Evolutionary conservation across 2,329 filamentous ascomycete genomes (phyloP).

Genomic region (Nannizziopsis barbatae): DNA sequence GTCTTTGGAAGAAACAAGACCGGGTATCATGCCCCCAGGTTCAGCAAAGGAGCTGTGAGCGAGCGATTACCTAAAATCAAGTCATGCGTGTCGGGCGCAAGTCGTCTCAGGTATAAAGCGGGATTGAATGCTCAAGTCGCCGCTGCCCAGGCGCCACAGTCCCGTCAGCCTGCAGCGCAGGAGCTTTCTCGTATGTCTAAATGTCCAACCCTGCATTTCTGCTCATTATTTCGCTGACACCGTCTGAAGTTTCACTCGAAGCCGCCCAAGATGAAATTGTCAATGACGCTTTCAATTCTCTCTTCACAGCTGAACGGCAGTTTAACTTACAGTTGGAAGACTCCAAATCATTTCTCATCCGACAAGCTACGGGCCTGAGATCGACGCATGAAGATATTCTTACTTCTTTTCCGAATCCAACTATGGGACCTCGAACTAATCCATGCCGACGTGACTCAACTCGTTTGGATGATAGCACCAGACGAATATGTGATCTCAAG

Average conservation of each 20-base stretch:
- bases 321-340: background rate
- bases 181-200: conserved; percentile 1
- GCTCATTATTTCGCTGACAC: background rate
- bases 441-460: background rate
- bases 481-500: background rate
- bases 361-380: background rate
- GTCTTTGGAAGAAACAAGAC: too few relatives aligned
- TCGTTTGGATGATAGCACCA: background rate
- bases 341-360: background rate
- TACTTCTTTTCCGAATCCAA: background rate
- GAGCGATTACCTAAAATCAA: too few relatives aligned
- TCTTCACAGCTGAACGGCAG: conserved; percentile 9
- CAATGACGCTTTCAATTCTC: conserved; percentile 10
- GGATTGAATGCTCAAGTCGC: background rate
- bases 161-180: background rate
- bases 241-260: conserved; percentile 12
- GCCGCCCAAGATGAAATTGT: conserved; percentile 11
- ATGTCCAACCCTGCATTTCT: background rate
- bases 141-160: too few relatives aligned
- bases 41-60: too few relatives aligned
- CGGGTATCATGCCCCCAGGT: too few relatives aligned
- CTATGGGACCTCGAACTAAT: background rate
- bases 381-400: background rate
- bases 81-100: too few relatives aligned
- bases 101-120: background rate